phyloP scores from a whole-genome alignment of 768 basidiomycete genomes.

The Fibroporia radiculosa region DNA sequence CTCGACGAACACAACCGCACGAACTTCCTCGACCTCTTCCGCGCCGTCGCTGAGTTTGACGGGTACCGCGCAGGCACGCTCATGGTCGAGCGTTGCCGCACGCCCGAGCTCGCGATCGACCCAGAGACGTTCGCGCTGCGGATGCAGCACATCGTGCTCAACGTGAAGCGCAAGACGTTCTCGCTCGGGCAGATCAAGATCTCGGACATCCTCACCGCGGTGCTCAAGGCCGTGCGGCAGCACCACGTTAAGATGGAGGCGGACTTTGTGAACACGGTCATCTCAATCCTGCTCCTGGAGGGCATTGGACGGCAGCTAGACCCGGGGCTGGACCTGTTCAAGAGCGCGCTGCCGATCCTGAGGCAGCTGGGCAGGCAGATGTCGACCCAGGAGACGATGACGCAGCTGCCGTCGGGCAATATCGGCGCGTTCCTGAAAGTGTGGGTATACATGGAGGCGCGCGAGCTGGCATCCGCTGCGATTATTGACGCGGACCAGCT shows the following conservation, averaged over 20 bases:
- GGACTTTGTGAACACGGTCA: constrained; percentile 97
- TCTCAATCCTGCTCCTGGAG: constrained; percentile 87
- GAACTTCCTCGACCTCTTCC: constrained; percentile 96
- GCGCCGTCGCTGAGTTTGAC: constrained; percentile 93
- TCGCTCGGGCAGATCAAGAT: constrained; percentile 96
- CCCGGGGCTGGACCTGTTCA: constrained; percentile 89
- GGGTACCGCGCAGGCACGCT: constrained; percentile 92
- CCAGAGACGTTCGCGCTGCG: constrained; percentile 94
- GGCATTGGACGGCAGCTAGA: constrained; percentile 94
- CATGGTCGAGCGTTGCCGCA: constrained; percentile 92
- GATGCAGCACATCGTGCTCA: constrained; percentile 93
- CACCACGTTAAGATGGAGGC: constrained; percentile 99
- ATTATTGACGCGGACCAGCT: constrained; percentile 79
- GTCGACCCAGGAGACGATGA: constrained; percentile 64
- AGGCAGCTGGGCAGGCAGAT: constrained; percentile 89
- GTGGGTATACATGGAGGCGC: constrained; percentile 92
- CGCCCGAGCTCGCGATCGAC: constrained; percentile 85
- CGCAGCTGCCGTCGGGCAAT: constrained; percentile 58
- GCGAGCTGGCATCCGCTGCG: constrained; percentile 75
- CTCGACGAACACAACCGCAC: constrained; percentile 74
- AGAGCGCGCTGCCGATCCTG: constrained; percentile 89
- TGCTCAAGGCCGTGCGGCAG: constrained; percentile 74
- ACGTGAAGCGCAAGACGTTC: constrained; percentile 95
- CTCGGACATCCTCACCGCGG: constrained; percentile 85
- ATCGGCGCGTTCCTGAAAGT: constrained; percentile 88